A percentile compares a stretch with the other conserved stretches of the same genome.
These are phyloP conservation scores for Colletotrichum sp. DNA, from an alignment of 2,329 filamentous ascomycete species.

Conservation along the genomic window DNA sequence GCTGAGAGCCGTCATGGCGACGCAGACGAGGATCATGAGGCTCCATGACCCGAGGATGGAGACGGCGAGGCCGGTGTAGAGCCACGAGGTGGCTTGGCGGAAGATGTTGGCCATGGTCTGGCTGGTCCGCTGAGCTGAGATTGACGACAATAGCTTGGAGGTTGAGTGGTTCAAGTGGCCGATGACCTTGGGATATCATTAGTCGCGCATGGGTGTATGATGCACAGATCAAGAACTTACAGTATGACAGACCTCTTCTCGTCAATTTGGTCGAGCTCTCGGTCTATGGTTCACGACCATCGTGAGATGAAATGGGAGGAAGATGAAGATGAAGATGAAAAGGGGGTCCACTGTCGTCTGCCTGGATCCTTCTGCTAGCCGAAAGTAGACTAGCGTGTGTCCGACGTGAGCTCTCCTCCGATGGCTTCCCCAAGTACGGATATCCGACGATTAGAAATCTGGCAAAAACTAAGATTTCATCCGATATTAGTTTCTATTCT, in stretches of 20 bases:
- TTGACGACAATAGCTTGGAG: not conserved
- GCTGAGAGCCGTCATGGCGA: not conserved
- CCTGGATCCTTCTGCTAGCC: not conserved
- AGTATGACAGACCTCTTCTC: accelerated
- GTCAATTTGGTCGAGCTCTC: not conserved
- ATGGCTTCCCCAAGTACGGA: not conserved
- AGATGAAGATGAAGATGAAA: not conserved
- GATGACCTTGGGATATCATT: accelerated
- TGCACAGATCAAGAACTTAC: not conserved
- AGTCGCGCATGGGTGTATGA: accelerated
- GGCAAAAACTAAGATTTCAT: not conserved
- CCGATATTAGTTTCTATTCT: not conserved
- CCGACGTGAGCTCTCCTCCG: not conserved
- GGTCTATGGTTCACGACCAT: not conserved
- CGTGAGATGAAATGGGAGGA: not conserved
- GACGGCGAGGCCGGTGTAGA: conserved; percentile 10
- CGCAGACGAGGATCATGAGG: not conserved
- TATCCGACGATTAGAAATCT: not conserved
- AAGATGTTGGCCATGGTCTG: conserved; percentile 1
- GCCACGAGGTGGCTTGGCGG: conserved; percentile 9
- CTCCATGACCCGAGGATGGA: not conserved
- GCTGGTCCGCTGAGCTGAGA: accelerated
- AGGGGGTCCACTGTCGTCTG: not conserved
- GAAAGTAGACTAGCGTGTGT: not conserved
- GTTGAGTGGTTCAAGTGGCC: accelerated